Conservation (phyloP, 2,329 filamentous ascomycete genomes). For the Colletotrichum plurivorum region DNA sequence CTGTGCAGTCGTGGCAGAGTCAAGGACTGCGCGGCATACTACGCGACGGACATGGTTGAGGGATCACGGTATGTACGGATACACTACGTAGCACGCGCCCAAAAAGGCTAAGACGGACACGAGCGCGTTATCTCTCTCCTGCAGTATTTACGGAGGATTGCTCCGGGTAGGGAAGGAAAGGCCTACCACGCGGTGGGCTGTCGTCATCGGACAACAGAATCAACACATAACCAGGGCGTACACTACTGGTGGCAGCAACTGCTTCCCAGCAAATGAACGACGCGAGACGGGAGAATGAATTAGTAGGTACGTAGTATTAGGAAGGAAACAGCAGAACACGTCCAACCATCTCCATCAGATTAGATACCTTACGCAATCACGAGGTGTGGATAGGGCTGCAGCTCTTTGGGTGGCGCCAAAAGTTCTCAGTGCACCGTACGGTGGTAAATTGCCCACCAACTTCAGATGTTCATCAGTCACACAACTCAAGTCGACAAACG, state of each 20-base stretch:
- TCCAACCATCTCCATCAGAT: no score
- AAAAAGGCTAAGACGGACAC: no score
- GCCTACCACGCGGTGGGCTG: background rate
- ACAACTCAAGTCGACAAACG: no score
- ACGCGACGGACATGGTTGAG: no score
- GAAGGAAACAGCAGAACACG: no score
- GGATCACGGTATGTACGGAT: no score
- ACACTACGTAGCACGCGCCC: no score
- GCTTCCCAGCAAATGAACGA: background rate
- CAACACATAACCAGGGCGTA: background rate
- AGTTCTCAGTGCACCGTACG: conserved; percentile 1
- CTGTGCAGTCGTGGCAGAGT: background rate
- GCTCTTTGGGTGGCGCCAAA: conserved; percentile 3
- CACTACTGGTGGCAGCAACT: background rate
- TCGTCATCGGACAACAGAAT: conserved; percentile 7
- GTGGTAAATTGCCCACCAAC: no score
- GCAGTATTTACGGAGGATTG: background rate
- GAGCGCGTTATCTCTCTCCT: conserved; percentile 4
- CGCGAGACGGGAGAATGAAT: background rate
- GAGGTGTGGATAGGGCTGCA: conserved; percentile 15
- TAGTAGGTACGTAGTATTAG: no score
- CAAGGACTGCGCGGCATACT: no score
- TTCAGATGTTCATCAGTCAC: no score
- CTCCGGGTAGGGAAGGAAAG: conserved; percentile 1
- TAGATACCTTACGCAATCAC: conserved; percentile 3